Evolutionary conservation across 202 grass and related monocot species (phyloP), one percentile per base, ranked within the genome.

Genomic region (Zizania palustris): DNA sequence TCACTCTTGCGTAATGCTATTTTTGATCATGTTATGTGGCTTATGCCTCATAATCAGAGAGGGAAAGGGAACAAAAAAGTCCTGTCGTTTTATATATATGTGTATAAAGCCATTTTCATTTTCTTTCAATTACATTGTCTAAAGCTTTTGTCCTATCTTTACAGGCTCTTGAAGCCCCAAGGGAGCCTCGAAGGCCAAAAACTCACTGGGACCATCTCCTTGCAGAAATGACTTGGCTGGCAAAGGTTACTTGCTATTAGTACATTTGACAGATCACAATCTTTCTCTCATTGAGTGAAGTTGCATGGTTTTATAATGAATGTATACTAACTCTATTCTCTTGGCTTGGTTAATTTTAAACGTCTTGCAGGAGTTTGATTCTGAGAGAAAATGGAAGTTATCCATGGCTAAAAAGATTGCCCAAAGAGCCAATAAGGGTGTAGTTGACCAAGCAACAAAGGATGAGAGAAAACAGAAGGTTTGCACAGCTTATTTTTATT

Each of bases 371-470:
- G 96, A 99, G 68, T 99, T 99, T 89, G 96, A 99, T 73, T 85
- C 90, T 35, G 96, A 99, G 80, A 96, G 96, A 81, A 99, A 96
- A 80, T 99, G 96, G 96, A 99, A 99, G 83, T 70, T 96, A 65
- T 89, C 89, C 63, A 91, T 90, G 73, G 96, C 92, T 67, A 99
- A 91, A 87, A 99, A 67, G 75, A 93, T 99, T 87, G 92, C 92
- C 60, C 79, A 89, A 79, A 83, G 83, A 82, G 96, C 90, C 33
- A 96, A 83, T 83, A 89, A 91, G 81, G 92, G 87, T 81, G 63
- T 95, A 53, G 70, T 86, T 74, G 90, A 96, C 75, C 90, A 92
- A 76, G 75, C 87, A 65, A 96, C 96, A 71, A 87, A 85, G 75
- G 96, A 86, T 9, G 96, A 99, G 89, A 92, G 88, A 69, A 99